Evolutionary conservation across 2,329 filamentous ascomycete species (phyloP).

Genomic region (Diaporthe sp.): DNA sequence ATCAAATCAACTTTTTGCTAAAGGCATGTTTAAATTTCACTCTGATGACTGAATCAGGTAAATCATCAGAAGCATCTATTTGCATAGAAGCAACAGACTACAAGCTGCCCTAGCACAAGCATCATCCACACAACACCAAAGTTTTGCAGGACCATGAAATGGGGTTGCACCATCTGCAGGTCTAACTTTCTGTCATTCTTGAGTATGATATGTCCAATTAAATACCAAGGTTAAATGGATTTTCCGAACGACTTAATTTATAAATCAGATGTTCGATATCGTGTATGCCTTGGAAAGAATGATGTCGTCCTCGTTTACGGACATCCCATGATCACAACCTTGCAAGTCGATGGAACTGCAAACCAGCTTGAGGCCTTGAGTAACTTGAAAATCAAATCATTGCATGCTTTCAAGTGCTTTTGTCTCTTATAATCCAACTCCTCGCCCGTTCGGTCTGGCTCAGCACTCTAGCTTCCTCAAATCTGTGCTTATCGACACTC

Average conservation of each 20-base stretch:
- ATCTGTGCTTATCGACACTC: not conserved
- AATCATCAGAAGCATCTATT: not conserved
- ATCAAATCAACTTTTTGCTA: too few species aligned
- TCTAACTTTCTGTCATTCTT: too few species aligned
- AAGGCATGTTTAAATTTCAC: not conserved
- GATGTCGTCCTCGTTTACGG: not conserved
- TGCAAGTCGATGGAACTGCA: not conserved
- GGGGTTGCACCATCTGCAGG: too few species aligned
- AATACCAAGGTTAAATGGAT: not conserved
- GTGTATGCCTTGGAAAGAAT: not conserved
- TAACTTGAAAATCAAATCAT: not conserved
- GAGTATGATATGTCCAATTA: not conserved
- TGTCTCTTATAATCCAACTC: not conserved
- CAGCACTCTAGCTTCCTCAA: not conserved
- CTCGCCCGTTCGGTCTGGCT: not conserved
- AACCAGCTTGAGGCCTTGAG: not conserved
- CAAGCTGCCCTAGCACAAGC: not conserved
- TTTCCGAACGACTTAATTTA: not conserved
- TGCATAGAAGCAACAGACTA: not conserved
- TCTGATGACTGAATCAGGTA: not conserved
- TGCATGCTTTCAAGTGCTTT: not conserved
- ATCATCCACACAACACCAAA: not conserved
- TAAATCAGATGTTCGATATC: not conserved
- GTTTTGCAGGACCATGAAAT: not conserved
- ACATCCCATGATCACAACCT: not conserved